Conservation (phyloP, 2,329 filamentous ascomycete species). For the Westerdykella ornata region DNA sequence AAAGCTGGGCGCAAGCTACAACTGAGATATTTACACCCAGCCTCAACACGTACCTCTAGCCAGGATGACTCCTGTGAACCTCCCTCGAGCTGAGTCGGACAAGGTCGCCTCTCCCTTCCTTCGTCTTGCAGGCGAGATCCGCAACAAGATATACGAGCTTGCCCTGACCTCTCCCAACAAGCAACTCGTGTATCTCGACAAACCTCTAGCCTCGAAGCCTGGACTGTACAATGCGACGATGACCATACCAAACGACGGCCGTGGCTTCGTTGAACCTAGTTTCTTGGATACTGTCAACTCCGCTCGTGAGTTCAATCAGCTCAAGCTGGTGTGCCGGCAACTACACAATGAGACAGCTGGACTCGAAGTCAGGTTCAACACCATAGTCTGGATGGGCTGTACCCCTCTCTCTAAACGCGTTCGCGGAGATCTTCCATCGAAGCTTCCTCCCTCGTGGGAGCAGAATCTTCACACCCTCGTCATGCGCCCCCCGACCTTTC, state of each 20-base stretch:
- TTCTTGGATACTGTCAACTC: background rate
- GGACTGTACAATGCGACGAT: no score
- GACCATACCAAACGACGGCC: background rate
- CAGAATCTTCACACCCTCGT: no score
- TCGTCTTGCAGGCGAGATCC: background rate
- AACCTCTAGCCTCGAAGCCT: background rate
- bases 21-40: no score
- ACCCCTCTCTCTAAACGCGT: no score
- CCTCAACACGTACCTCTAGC: no score
- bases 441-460: no score
- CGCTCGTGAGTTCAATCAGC: constrained; percentile 3
- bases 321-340: constrained; percentile 1
- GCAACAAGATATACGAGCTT: constrained; percentile 1
- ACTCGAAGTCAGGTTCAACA: constrained; percentile 1
- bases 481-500: no score
- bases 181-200: no score
- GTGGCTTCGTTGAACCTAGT: background rate
- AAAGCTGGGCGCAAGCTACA: no score
- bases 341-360: constrained; percentile 1
- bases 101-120: background rate
- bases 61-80: no score
- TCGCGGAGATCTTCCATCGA: no score
- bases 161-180: background rate
- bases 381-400: background rate
- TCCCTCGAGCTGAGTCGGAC: no score